Percentiles rank a stretch among this genome's conserved stretches.
These are phyloP conservation scores for Madurella fahalii DNA, from an alignment of 2,329 filamentous ascomycete genomes.

Conservation along the genomic window DNA sequence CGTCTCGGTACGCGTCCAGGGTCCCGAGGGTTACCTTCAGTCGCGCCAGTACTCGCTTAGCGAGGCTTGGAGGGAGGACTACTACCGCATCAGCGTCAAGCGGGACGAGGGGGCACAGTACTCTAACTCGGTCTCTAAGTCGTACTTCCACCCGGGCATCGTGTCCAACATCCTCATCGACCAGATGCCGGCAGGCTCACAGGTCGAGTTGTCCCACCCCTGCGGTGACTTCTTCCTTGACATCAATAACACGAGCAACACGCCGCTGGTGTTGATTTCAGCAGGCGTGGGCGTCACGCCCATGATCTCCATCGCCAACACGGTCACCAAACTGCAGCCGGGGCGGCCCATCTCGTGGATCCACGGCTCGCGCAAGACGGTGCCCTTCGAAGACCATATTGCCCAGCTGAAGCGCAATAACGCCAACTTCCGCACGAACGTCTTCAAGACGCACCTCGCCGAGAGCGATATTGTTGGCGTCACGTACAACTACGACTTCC, in stretches of 20 bases:
- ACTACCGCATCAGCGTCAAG: constrained; percentile 70
- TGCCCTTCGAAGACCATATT: constrained; percentile 53
- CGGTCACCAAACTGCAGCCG: constrained; percentile 42
- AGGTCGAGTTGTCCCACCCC: constrained; percentile 63
- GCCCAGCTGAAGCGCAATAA: constrained; percentile 37
- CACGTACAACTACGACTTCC: constrained; percentile 42
- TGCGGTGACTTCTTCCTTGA: constrained; percentile 58
- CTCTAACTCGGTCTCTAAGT: constrained; percentile 39
- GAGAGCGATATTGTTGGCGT: constrained; percentile 42
- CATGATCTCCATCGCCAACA: constrained; percentile 57
- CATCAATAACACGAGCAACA: constrained; percentile 35
- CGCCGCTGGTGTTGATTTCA: constrained; percentile 57
- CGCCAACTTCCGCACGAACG: constrained; percentile 38
- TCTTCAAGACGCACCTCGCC: constrained; percentile 48
- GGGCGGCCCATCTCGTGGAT: constrained; percentile 54
- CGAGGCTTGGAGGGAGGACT: constrained; percentile 56
- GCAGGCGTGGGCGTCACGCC: constrained; percentile 59
- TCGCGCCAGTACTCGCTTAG: constrained; percentile 70
- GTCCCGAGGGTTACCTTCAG: constrained; percentile 58
- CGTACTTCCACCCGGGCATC: constrained; percentile 54
- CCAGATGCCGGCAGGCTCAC: constrained; percentile 55
- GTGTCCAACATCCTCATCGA: constrained; percentile 69
- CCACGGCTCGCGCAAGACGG: constrained; percentile 50
- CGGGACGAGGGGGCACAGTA: constrained; percentile 53
- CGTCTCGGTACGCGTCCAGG: constrained; percentile 57